A percentile compares a stretch with the other conserved stretches of the same genome.
These are phyloP conservation scores for Biancaea sappan DNA, from an alignment of 306 rosid species.

Conservation along the genomic window DNA sequence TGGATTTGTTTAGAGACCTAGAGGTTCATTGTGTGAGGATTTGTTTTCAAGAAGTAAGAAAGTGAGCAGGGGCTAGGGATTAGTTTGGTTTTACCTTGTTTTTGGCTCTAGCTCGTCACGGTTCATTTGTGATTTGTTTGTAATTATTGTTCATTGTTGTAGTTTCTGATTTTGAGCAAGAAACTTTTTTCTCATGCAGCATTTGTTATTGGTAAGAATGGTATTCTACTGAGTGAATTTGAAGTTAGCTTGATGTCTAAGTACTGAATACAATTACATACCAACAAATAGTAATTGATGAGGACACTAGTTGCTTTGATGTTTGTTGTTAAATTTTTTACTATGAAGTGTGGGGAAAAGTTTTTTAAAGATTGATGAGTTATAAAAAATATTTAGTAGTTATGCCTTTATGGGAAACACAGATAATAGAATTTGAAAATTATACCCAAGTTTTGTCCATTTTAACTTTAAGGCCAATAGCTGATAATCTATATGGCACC, in stretches of 20 bases:
- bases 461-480: no score
- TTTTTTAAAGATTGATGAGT: no score
- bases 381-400: no score
- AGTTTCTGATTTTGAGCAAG: constrained; percentile 19
- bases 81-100: constrained; percentile 10
- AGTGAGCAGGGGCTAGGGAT: constrained; percentile 26
- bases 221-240: not conserved
- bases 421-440: no score
- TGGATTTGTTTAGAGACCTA: constrained; percentile 9
- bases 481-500: no score
- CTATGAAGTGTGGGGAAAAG: no score
- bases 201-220: not conserved
- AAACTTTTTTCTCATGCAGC: constrained; percentile 8
- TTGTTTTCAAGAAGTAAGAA: constrained; percentile 29
- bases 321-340: no score
- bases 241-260: not conserved
- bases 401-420: no score
- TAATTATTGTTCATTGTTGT: constrained; percentile 28
- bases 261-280: not conserved
- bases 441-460: no score
- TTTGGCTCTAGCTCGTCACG: constrained; percentile 14
- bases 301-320: no score
- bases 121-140: constrained; percentile 35
- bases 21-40: constrained; percentile 31
- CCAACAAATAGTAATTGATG: no score